A percentile compares a stretch with the other conserved stretches of the same genome.
Evolutionary conservation across 164 flowering plant species (phyloP).

Genomic region (Berberis thunbergii): DNA sequence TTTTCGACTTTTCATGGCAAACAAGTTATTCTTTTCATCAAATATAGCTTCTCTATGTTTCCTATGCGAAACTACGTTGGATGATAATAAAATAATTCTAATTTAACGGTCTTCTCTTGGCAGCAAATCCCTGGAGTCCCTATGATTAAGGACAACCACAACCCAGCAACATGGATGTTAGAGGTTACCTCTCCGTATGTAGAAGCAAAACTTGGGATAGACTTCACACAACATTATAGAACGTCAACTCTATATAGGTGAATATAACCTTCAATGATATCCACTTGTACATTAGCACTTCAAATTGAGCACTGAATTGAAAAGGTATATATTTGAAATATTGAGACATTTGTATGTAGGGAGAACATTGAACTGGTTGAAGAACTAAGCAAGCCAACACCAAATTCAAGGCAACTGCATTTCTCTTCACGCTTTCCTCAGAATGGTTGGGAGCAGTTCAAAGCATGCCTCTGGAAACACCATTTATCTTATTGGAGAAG

Average conservation of each 20-base stretch:
- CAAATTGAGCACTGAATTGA: not conserved
- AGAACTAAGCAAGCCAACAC: slow-evolving; percentile 1
- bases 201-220: not conserved
- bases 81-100: not conserved
- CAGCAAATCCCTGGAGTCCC: slow-evolving; percentile 1
- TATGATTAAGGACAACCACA: slow-evolving; percentile 1
- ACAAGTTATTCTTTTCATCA: too few species aligned
- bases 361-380: not conserved
- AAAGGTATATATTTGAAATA: not conserved
- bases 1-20: too few species aligned
- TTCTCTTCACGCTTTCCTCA: not conserved
- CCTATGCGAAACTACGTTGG: not conserved
- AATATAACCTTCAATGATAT: not conserved
- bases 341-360: not conserved
- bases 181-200: not conserved
- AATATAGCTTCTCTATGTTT: too few species aligned
- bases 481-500: slow-evolving; percentile 4
- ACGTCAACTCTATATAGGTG: not conserved
- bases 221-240: not conserved
- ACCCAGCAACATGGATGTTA: slow-evolving; percentile 6
- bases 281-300: too few species aligned
- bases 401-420: slow-evolving; percentile 1
- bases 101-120: not conserved
- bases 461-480: slow-evolving; percentile 5
- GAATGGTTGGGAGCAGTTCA: slow-evolving; percentile 2